Evolutionary conservation across 768 basidiomycete species (phyloP).

Genomic region (Punctularia strigosozonata): DNA sequence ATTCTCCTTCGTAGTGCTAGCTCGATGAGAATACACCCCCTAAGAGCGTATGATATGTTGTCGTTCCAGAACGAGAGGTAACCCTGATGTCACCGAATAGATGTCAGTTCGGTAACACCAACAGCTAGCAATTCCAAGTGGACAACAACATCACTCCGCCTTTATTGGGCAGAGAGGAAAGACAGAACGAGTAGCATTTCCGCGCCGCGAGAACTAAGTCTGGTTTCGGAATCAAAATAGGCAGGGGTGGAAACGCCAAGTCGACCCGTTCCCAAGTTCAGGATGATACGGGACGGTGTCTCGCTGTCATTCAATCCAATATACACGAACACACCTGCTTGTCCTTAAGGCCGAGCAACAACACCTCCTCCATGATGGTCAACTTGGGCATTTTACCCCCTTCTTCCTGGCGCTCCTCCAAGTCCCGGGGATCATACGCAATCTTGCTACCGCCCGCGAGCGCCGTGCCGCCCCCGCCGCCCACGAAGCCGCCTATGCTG

Average conservation of each 20-base stretch:
- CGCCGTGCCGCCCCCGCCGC: constrained; percentile 41
- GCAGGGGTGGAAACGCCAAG: too few relatives aligned
- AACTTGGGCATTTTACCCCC: constrained; percentile 73
- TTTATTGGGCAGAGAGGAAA: too few relatives aligned
- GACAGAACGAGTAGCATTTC: too few relatives aligned
- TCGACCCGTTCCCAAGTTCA: too few relatives aligned
- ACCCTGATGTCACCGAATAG: constrained; percentile 43
- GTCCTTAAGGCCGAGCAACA: constrained; percentile 90
- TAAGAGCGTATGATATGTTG: constrained; percentile 96
- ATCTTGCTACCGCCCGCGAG: constrained; percentile 82
- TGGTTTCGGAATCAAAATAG: too few relatives aligned
- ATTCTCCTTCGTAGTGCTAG: constrained; percentile 92
- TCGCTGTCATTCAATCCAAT: too few relatives aligned
- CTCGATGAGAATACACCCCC: constrained; percentile 97
- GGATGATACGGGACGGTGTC: too few relatives aligned
- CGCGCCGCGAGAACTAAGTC: too few relatives aligned
- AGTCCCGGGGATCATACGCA: constrained; percentile 88
- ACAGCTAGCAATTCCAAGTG: too few relatives aligned
- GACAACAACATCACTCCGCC: too few relatives aligned
- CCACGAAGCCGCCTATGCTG: constrained; percentile 7
- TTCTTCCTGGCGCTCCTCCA: constrained; percentile 60
- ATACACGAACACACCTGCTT: constrained; percentile 72
- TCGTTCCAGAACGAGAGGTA: constrained; percentile 99
- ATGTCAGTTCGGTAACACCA: not conserved
- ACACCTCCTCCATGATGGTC: constrained; percentile 95